Conservation (phyloP, 495 filamentous ascomycete species). For the Penicillium coprophilum region DNA sequence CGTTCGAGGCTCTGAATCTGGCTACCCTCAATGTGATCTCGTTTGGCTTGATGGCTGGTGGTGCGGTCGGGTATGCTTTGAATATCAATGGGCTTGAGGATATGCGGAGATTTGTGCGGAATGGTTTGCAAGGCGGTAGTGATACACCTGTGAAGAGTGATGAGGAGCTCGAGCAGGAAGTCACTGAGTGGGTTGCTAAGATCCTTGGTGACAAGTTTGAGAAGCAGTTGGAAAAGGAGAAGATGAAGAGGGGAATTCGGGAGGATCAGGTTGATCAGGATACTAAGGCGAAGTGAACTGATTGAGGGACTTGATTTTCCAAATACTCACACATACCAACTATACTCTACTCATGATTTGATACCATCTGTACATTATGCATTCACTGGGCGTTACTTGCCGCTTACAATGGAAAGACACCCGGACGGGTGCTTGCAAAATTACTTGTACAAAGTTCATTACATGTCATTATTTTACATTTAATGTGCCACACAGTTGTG, state of each 20-base stretch:
- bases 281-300: slow-evolving; percentile 15
- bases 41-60: slow-evolving; percentile 65
- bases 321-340: neutral
- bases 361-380: slow-evolving; percentile 27
- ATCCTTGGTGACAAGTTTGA: slow-evolving; percentile 57
- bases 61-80: slow-evolving; percentile 66
- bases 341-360: slow-evolving; percentile 17
- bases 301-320: neutral
- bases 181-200: slow-evolving; percentile 69
- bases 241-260: slow-evolving; percentile 28
- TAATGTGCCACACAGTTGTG: neutral
- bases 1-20: slow-evolving; percentile 75
- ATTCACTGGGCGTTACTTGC: neutral
- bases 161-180: slow-evolving; percentile 62
- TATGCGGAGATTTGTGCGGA: slow-evolving; percentile 55
- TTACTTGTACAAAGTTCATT: neutral
- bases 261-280: slow-evolving; percentile 12
- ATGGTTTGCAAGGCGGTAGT: slow-evolving; percentile 44
- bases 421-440: neutral
- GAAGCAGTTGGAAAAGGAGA: slow-evolving; percentile 39
- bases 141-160: slow-evolving; percentile 41
- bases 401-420: neutral
- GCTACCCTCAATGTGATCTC: slow-evolving; percentile 78
- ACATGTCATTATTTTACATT: slow-evolving; percentile 2
- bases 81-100: slow-evolving; percentile 73